These are phyloP conservation scores for Bassia scoparia DNA, from an alignment of 148 eudicot genomes.

Conservation along the genomic window DNA sequence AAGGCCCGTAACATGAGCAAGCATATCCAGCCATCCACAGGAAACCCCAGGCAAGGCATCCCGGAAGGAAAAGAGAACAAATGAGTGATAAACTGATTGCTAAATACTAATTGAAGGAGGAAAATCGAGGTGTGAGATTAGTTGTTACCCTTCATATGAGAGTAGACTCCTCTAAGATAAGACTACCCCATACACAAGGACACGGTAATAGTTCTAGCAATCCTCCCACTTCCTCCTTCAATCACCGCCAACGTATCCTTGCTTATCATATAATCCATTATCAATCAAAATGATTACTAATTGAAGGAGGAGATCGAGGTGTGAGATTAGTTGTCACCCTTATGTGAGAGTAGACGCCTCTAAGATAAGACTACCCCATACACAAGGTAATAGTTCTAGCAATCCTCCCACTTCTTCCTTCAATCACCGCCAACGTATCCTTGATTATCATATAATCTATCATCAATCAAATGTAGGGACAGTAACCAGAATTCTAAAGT, in stretches of 20 bases:
- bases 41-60: neutral
- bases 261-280: no score
- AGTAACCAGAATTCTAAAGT: neutral
- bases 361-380: neutral
- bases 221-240: neutral
- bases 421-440: neutral
- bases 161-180: neutral
- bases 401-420: neutral
- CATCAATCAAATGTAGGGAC: no score
- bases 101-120: no score
- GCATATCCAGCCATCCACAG: neutral
- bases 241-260: neutral
- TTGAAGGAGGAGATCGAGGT: no score
- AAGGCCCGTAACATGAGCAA: neutral
- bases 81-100: no score
- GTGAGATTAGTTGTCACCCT: neutral
- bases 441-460: no score
- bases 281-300: no score
- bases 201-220: neutral
- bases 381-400: neutral
- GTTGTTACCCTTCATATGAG: neutral
- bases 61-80: neutral
- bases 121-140: neutral
- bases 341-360: neutral
- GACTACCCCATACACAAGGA: neutral